Evolutionary conservation across 441 rosid genomes (phyloP), one percentile per base, ranked within the genome.

Genomic region (Lepidium campestre): DNA sequence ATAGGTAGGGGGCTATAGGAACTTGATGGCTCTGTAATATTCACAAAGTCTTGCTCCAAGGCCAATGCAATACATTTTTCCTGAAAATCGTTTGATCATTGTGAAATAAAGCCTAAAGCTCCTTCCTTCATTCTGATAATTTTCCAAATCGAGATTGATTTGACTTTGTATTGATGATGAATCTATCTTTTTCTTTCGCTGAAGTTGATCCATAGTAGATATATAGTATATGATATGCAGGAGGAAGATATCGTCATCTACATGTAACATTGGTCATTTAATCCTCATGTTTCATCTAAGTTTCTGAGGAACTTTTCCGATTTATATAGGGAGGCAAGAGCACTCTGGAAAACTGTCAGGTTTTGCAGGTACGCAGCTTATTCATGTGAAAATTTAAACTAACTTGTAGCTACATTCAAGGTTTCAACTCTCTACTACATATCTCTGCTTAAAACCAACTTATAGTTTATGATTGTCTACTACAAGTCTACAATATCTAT

Each of bases 291-390:
- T 61, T 55, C 54, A 54, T 36, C 32, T 9, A 49, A 62, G 48
- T 46, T 42, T 46, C 60, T 62, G 50, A 67, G 25, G 12, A 50
- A 0, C 58, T 20, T 39, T 41, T 68, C 29, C 10, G 14, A 15
- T 47, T 36, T n/a, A 17, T 67, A 29, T 57, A 89, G 98, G 98
- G 98, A 12, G 98, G 98, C 22, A 78, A 88, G 80, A 93, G 97
- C 86, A 86, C 91, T 1, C 75, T 90, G 66, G 96, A 93, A 29
- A 93, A 93, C 72, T 93, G 98, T 53, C 97, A 93, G 75, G 97
- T 93, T 71, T 81, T 93, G 57, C 98, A 92, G 93, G 98, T 89
- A 65, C 13, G 57, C 22, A 22, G 46, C 54, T 57, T 40, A 10
- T 64, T 44, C 35, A 4, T 73, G 6, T 1, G 31, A 4, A 7